Evolutionary conservation across 2,329 filamentous ascomycete species (phyloP), one percentile per base, ranked within the genome.

Genomic region (Ustulina deusta): DNA sequence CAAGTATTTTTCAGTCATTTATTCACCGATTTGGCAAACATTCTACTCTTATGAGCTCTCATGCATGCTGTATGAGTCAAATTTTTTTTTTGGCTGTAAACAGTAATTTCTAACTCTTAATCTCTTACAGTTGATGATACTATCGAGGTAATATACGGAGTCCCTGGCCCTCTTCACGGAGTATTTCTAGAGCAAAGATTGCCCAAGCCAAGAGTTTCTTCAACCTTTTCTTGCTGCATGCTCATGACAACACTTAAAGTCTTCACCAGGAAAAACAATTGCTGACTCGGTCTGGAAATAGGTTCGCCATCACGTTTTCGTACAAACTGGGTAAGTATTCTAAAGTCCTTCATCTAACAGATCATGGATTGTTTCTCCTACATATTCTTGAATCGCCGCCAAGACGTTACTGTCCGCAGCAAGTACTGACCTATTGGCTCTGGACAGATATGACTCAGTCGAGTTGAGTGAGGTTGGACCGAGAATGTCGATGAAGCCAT

Each of bases 401-500:
- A 13, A 9, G 38, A 42, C 25, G 9, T 27, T 32, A 11, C 40
- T 29, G 2, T 51, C 34, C 32, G n/a, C 5, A 25, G 32, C 11
- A 40, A 60, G 32, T 51, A 6, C 40, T 67, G 2, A 54, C 54
- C 0, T 54, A 6, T 2, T 34, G 91, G 93, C 40, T 34, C n/a
- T 17, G 25, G 3, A 49, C 38, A 70, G 68, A 0, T 96, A 95
- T 77, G 90, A 97, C 77, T 93, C 91, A 66, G 93, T 98, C 2
- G 94, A 97, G 79, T 81, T 97, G 74, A 91, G 92, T 15, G 94
- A 97, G 79, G 93, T 97, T 58, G 94, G 95, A 0, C 96, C 96
- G 1, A 87, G 96, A 65, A 97, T 98, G 93, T 97, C 94, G n/a
- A 96, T 98, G 93, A 87, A 93, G 73, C 84, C 94, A 61, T 99